Conservation (phyloP, 495 filamentous ascomycete genomes). For the Sordaria brevicollis region DNA sequence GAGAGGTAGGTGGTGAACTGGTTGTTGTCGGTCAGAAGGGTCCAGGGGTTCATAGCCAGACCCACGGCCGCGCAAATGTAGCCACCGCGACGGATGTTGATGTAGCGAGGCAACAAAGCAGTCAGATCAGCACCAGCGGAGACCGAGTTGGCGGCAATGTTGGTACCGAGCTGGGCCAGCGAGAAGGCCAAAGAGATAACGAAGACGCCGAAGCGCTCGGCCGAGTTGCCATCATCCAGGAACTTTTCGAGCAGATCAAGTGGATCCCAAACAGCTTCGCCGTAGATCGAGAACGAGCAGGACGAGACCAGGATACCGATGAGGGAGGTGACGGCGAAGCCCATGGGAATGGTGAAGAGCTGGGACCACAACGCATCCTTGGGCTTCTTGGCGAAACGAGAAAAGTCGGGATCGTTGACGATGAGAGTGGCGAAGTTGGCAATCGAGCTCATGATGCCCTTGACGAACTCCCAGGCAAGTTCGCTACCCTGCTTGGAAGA, state of each 20-base stretch:
- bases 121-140: conserved; percentile 89
- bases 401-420: conserved; percentile 76
- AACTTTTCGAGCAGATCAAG: conserved; percentile 66
- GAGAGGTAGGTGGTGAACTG: conserved; percentile 92
- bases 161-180: conserved; percentile 83
- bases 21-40: conserved; percentile 65
- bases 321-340: conserved; percentile 83
- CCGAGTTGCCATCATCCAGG: conserved; percentile 60
- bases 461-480: conserved; percentile 73
- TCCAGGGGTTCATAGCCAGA: conserved; percentile 85
- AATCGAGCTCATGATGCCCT: conserved; percentile 78
- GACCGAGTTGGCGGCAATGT: conserved; percentile 87
- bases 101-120: conserved; percentile 72
- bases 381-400: conserved; percentile 74
- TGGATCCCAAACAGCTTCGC: conserved; percentile 76
- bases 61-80: conserved; percentile 81
- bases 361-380: conserved; percentile 84
- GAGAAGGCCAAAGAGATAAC: conserved; percentile 74
- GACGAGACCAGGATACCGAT: conserved; percentile 93
- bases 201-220: conserved; percentile 80
- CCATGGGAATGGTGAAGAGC: conserved; percentile 72
- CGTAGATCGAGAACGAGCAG: conserved; percentile 68
- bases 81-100: conserved; percentile 84
- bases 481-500: conserved; percentile 53
- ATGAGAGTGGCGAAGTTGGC: conserved; percentile 89